Conservation (phyloP, 2,329 filamentous ascomycete genomes). For the Colletotrichum tofieldiae region DNA sequence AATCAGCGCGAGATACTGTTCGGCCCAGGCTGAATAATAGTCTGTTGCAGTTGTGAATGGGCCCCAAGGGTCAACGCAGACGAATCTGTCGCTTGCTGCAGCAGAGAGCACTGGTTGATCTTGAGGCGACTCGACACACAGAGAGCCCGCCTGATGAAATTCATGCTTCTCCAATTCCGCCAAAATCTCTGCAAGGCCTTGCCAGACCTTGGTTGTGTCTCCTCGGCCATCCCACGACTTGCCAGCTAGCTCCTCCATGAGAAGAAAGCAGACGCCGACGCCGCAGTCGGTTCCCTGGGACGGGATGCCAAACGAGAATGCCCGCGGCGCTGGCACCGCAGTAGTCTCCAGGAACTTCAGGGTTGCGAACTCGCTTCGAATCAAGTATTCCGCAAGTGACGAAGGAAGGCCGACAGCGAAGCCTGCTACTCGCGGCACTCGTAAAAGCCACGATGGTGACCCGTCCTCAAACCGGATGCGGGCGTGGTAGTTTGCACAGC, state of each 20-base stretch:
- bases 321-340: slow-evolving; percentile 47
- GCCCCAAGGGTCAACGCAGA: slow-evolving; percentile 45
- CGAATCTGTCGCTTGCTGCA: slow-evolving; percentile 50
- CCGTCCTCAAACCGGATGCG: slow-evolving; percentile 48
- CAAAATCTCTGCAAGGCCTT: slow-evolving; percentile 48
- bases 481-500: slow-evolving; percentile 27
- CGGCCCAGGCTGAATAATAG: slow-evolving; percentile 47
- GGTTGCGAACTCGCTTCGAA: slow-evolving; percentile 51
- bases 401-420: slow-evolving; percentile 44
- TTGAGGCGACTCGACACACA: slow-evolving; percentile 38
- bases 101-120: slow-evolving; percentile 44
- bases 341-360: slow-evolving; percentile 51
- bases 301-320: slow-evolving; percentile 46
- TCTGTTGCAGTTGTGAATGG: slow-evolving; percentile 35
- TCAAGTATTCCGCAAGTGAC: slow-evolving; percentile 47
- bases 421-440: slow-evolving; percentile 46
- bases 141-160: slow-evolving; percentile 48
- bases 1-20: slow-evolving; percentile 49
- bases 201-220: slow-evolving; percentile 47
- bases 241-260: slow-evolving; percentile 49
- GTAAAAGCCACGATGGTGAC: slow-evolving; percentile 46
- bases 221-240: slow-evolving; percentile 44
- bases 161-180: slow-evolving; percentile 48
- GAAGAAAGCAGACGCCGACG: slow-evolving; percentile 49
- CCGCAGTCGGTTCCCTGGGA: slow-evolving; percentile 43